Evolutionary conservation across 371 early-diverging fungal species (phyloP), one percentile per base, ranked within the genome.

Genomic region (Mucor sp.): DNA sequence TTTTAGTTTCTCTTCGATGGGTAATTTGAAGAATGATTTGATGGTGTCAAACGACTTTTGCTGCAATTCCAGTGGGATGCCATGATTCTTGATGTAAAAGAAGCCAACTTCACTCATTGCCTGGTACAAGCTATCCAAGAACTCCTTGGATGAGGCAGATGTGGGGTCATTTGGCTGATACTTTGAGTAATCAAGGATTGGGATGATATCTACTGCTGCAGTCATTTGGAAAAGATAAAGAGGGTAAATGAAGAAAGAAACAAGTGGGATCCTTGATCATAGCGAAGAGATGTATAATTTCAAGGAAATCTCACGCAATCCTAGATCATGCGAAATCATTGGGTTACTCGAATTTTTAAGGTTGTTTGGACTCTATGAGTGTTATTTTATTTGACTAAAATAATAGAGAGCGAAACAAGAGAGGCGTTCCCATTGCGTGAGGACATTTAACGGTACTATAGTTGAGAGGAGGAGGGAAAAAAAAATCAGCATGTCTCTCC

Each of bases 31-130:
- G 65, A 85, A 89, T 0, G 67, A 68, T 15, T 72, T 76, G 25
- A 85, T 72, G 1, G 62, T 59, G 15, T 72, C 60, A 56, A 86
- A 78, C 5, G 87, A 79, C 0, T 61, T 65, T 6, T 76, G 48
- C 19, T 85, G 84, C 50, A 87, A 66, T 11, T 65, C 68, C 23
- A 67, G 50, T 0, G 83, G 58, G 25, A 90, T 71, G 19, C 77
- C 77, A 37, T 88, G 87, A 58, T 83, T 81, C 21, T 74, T 75
- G 66, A 90, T 74, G 67, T 89, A 89, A 44, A 90, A 89, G 53
- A 90, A 89, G 0, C 90, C 90, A 15, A 89, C 75, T 33, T 84
- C 70, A 21, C 82, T 78, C 60, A 88, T 78, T 2, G 87, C 83
- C 27, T 84, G 69, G 23, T 83, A 77, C 28, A 90, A 78, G 11